A percentile compares a stretch with the other conserved stretches of the same genome.
Conservation (phyloP, 305 asterid species). For the Ilex paraguariensis region DNA sequence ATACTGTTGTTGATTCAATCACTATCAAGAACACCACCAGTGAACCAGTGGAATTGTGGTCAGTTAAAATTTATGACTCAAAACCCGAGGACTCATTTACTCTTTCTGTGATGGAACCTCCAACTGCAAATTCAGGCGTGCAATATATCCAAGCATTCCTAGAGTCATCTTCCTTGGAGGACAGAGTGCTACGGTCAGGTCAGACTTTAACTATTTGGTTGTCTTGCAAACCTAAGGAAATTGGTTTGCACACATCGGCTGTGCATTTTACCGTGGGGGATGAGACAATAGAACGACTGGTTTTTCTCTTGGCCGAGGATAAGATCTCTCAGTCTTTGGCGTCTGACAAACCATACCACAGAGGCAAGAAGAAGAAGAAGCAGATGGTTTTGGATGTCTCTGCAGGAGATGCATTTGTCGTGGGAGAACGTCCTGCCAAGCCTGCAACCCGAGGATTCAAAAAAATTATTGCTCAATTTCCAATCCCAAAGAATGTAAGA, state of each 20-base stretch:
- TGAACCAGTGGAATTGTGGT: slow-evolving; percentile 62
- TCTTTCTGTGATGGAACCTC: slow-evolving; percentile 83
- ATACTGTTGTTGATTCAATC: slow-evolving; percentile 42
- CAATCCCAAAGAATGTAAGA: slow-evolving; percentile 51
- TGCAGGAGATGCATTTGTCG: slow-evolving; percentile 36
- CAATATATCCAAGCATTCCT: slow-evolving; percentile 42
- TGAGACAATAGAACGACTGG: slow-evolving; percentile 70
- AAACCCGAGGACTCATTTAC: slow-evolving; percentile 74
- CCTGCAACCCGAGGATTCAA: slow-evolving; percentile 23
- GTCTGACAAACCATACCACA: slow-evolving; percentile 57
- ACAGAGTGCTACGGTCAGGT: slow-evolving; percentile 42
- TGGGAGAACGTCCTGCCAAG: slow-evolving; percentile 63
- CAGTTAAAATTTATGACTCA: slow-evolving; percentile 74
- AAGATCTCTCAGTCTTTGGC: slow-evolving; percentile 63
- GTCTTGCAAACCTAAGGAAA: slow-evolving; percentile 84
- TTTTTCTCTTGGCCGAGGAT: slow-evolving; percentile 79
- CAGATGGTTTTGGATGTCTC: slow-evolving; percentile 28
- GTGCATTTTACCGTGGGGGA: slow-evolving; percentile 73
- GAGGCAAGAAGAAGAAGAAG: slow-evolving; percentile 54
- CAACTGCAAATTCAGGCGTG: slow-evolving; percentile 51
- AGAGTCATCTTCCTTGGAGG: slow-evolving; percentile 66
- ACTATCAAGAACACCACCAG: slow-evolving; percentile 50
- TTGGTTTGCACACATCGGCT: slow-evolving; percentile 73
- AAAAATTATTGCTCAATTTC: slow-evolving; percentile 37
- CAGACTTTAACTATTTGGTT: slow-evolving; percentile 60